Evolutionary conservation across 1,139 yeast genomes (phyloP), one percentile per base, ranked within the genome.

Genomic region (Saccharomyces hybrid): DNA sequence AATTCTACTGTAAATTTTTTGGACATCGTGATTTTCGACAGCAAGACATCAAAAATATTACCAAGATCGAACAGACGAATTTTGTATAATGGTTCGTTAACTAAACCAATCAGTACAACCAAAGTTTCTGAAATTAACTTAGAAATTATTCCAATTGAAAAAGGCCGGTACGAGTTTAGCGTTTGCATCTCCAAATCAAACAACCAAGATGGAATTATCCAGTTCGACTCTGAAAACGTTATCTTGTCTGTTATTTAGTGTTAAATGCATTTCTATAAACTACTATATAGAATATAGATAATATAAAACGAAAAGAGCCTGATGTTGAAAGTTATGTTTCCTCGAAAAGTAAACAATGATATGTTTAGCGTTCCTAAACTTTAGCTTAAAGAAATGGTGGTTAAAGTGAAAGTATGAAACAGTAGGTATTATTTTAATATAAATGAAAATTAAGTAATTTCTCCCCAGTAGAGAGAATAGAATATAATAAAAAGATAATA

Each of bases 101-200:
- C 61, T 2, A 56, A 51, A 28, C 50, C 51, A 4, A 49, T 66
- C 13, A 47, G 52, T 11, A 58, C 61, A 3, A 31, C 49, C 1
- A 51, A 53, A n/a, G 50, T 53, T 6, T 46, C 58, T 23, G 49
- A 50, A 9, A 46, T 55, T 1, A 50, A n/a, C 5, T 55, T 66
- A 34, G 62, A 62, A 26, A 51, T 67, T 3, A 34, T 64, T n/a
- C 68, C 70, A 5, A 56, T 66, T 2, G 70, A 66, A 49, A 54
- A 53, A 11, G 70, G 70, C 5, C 56, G 54, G 25, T 67, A 66
- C 50, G 67, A 64, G 47, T 50, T 67, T 6, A 57, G 60, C 46
- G 61, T 58, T 2, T 59, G 61, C 30, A 47, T 63, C 9, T 56
- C 65, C n/a, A 53, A 54, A 31, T 42, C 52, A 4, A 27, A 52